Base-by-base conservation (phyloP, 805 yeast species). In the Starmera dryadoides region DNA sequence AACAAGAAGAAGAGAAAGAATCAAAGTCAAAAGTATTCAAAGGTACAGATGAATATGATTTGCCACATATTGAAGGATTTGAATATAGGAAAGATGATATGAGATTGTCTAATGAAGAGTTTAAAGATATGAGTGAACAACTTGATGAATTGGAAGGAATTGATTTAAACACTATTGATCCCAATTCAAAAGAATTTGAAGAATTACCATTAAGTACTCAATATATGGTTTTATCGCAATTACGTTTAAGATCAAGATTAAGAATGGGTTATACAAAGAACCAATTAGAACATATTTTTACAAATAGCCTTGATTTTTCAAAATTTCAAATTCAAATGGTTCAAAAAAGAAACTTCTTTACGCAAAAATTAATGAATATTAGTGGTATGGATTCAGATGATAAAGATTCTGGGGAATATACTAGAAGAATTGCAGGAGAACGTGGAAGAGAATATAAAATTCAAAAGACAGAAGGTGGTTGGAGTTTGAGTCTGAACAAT, bases 181-280 rank as follows among this genome's bases (percentile, higher is more conserved):
- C 96, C 9, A 73, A 79, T 4, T 88, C 97, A 0, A 62, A 73
- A 18, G 88, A 85, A 46, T 93, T 93, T 54, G 68, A 71, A 11
- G 69, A 70, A 17, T 63, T 93, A n/a, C 96, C 98, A 0, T 64
- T 81, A 36, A 75, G 88, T 0, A 80, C 95, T 0, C 96, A 88
- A 55, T 93, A 93, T 55, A 86, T 88, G 75, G 76, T 87, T 4
- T 63, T 93, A 11, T 86, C 93, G 9, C 86, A 86, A 42, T 71
- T 95, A 14, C 60, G 99, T 41, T 63, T 88, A 20, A 73, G 87
- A 44, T 89, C 97, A 0, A 66, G 99, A 42, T 71, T 93, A 56
- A 78, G 99, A 63, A 81, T 93, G 95, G 99, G 99, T 1, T 89
- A 85, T 54, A 70, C 91, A 0, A 86, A 88, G 41, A 88, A 85